A percentile compares a stretch with the other conserved stretches of the same genome.
Evolutionary conservation across 2,329 filamentous ascomycete genomes (phyloP).

Genomic region (Penicillium aurantiogriseum): DNA sequence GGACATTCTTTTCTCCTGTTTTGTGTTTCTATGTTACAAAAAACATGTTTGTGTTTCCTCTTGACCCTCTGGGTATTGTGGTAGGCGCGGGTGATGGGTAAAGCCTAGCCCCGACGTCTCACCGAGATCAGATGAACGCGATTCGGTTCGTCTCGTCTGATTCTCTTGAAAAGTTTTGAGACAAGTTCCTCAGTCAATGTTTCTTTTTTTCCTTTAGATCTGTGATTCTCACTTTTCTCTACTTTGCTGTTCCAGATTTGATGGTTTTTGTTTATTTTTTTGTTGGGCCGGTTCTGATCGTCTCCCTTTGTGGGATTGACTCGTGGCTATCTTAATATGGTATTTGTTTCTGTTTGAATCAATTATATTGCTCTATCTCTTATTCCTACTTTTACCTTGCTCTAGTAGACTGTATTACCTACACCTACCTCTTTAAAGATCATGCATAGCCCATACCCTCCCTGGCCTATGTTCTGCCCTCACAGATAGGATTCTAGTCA

Average conservation of each 20-base stretch:
- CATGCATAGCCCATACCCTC: background rate
- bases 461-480: background rate
- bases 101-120: constrained; percentile 32
- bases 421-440: too few relatives aligned
- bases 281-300: constrained; percentile 50
- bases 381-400: background rate
- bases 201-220: constrained; percentile 7
- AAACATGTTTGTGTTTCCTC: constrained; percentile 2
- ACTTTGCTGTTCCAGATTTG: constrained; percentile 1
- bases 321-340: constrained; percentile 44
- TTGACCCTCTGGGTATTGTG: constrained; percentile 26
- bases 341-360: constrained; percentile 12
- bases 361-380: background rate
- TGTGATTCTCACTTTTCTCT: constrained; percentile 2
- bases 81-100: constrained; percentile 37
- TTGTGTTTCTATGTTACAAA: background rate
- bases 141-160: constrained; percentile 20
- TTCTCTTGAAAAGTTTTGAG: constrained; percentile 34
- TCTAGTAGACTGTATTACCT: background rate
- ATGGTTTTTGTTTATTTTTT: constrained; percentile 11
- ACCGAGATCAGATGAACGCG: constrained; percentile 24
- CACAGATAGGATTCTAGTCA: background rate
- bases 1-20: background rate
- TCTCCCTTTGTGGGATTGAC: constrained; percentile 50
- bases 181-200: constrained; percentile 16